A percentile compares a stretch with the other conserved stretches of the same genome.
These are phyloP conservation scores for Ceratocystis destructans DNA, from an alignment of 2,329 filamentous ascomycete genomes.

Conservation along the genomic window DNA sequence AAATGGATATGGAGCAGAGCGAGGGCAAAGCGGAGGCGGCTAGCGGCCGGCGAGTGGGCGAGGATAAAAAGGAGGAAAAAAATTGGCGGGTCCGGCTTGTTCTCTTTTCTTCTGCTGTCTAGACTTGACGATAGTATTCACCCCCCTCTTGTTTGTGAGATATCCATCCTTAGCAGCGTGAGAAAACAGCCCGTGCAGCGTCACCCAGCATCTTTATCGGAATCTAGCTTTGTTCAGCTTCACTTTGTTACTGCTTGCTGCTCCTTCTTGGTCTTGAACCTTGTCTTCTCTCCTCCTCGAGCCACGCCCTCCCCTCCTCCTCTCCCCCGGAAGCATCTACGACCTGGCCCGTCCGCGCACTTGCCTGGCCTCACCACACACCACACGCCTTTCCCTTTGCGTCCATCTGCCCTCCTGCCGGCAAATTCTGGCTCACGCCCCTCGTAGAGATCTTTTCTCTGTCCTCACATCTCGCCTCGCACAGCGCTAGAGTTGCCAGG, in stretches of 20 bases:
- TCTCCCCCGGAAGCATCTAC: neutral
- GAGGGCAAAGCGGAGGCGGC: neutral
- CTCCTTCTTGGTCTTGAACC: constrained; percentile 7
- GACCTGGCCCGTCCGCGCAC: neutral
- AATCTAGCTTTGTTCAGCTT: neutral
- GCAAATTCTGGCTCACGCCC: neutral
- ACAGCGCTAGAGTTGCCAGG: neutral
- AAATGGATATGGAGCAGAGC: neutral
- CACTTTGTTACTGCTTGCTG: neutral
- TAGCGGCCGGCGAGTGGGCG: neutral
- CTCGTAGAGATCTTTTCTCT: neutral
- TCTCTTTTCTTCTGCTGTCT: constrained; percentile 2
- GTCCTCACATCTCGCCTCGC: neutral
- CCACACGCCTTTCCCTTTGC: neutral
- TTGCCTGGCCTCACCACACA: neutral
- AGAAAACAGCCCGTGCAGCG: constrained; percentile 3
- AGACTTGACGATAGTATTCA: constrained; percentile 1
- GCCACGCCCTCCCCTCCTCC: constrained; percentile 6
- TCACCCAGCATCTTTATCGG: neutral
- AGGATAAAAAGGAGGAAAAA: constrained; percentile 11
- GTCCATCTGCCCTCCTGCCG: neutral
- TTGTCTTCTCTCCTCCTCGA: constrained; percentile 8
- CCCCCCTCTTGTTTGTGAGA: neutral
- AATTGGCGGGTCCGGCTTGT: neutral
- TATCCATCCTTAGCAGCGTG: neutral